Conservation (phyloP, 2,329 filamentous ascomycete species). For the Trichophaea hybrida region DNA sequence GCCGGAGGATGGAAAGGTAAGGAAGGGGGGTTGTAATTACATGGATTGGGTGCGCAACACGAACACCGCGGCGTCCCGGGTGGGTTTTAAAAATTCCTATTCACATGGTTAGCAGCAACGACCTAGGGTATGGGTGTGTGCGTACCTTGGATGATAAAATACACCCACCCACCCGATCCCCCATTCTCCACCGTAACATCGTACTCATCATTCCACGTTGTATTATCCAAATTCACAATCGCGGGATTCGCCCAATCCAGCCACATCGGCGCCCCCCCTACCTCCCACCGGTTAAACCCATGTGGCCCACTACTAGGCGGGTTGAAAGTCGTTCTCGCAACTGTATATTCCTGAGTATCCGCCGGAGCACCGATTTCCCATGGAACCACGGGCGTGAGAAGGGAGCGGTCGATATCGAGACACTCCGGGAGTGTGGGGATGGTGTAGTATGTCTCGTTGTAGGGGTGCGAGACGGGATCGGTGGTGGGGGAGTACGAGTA, state of each 20-base stretch:
- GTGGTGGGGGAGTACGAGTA: conserved; percentile 10
- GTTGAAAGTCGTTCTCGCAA: neutral
- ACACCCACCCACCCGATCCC: conserved; percentile 25
- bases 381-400: conserved; percentile 21
- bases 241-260: conserved; percentile 26
- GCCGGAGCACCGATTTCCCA: conserved; percentile 20
- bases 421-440: conserved; percentile 18
- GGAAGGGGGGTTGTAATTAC: neutral
- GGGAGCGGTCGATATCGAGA: conserved; percentile 16
- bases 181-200: neutral
- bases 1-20: neutral
- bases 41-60: neutral
- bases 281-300: conserved; percentile 20
- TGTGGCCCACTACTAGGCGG: conserved; percentile 15
- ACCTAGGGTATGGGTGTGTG: no score
- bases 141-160: conserved; percentile 28
- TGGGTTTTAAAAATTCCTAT: neutral
- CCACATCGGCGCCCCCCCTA: conserved; percentile 23
- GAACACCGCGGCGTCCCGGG: neutral
- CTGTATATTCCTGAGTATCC: conserved; percentile 1
- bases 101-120: no score
- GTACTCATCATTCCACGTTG: neutral
- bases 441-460: neutral
- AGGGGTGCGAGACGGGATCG: neutral
- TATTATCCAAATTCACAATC: conserved; percentile 14